phyloP scores from a whole-genome alignment of 2,329 filamentous ascomycete species.

The Penicillium sp. region DNA sequence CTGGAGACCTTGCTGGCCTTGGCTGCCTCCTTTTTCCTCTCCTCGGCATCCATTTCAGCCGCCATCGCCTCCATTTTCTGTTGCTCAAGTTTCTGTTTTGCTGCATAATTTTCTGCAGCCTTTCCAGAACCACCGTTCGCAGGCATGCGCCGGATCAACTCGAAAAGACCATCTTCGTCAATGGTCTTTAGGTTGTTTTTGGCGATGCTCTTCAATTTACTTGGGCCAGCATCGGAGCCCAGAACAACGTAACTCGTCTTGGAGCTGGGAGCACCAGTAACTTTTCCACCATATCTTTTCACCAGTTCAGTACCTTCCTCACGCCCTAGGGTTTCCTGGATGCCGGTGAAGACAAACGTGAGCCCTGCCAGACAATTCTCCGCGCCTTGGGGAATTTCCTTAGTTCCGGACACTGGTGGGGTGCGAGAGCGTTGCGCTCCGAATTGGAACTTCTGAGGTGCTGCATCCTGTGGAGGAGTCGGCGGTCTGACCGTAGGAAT shows the following conservation, averaged over 20 bases:
- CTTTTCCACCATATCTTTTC: constrained; percentile 90
- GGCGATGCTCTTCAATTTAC: constrained; percentile 81
- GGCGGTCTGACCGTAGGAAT: constrained; percentile 79
- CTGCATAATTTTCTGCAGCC: constrained; percentile 75
- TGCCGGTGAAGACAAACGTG: constrained; percentile 90
- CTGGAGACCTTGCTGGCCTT: not conserved
- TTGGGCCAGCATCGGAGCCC: constrained; percentile 84
- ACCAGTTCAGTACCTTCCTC: constrained; percentile 81
- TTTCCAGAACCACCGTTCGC: constrained; percentile 82
- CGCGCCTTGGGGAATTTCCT: constrained; percentile 71
- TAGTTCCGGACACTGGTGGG: constrained; percentile 57
- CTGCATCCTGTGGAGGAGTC: constrained; percentile 67
- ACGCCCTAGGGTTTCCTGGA: constrained; percentile 71
- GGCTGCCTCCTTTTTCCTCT: constrained; percentile 45
- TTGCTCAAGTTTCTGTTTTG: constrained; percentile 79
- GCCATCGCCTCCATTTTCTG: constrained; percentile 75
- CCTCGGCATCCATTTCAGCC: constrained; percentile 77
- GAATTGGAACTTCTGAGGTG: constrained; percentile 72
- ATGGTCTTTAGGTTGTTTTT: constrained; percentile 81
- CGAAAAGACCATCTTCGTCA: constrained; percentile 85
- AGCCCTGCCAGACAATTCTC: constrained; percentile 87
- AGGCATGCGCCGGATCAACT: constrained; percentile 72
- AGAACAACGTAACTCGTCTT: constrained; percentile 94
- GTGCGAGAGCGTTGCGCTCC: constrained; percentile 57
- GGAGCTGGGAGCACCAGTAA: constrained; percentile 75